Percentiles rank a stretch among this genome's conserved stretches.
These are phyloP conservation scores for Alternaria incomplexa DNA, from an alignment of 2,329 filamentous ascomycete genomes.

Conservation along the genomic window DNA sequence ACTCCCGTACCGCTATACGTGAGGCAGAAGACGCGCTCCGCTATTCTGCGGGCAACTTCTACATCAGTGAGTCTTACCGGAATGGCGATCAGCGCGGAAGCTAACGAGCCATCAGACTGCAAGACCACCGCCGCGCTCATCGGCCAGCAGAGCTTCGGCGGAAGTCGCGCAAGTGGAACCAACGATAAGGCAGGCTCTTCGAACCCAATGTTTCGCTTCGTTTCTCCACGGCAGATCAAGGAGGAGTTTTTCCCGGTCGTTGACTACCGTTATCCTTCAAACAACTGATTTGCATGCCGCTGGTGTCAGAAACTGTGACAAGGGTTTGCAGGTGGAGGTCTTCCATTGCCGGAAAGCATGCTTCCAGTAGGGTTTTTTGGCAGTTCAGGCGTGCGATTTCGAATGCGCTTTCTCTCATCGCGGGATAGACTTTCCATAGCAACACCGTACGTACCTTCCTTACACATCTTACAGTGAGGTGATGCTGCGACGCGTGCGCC, in stretches of 20 bases:
- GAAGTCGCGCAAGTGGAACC: conserved; percentile 59
- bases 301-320: neutral
- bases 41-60: conserved; percentile 80
- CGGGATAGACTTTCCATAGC: neutral
- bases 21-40: conserved; percentile 73
- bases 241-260: conserved; percentile 57
- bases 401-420: neutral
- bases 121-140: conserved; percentile 48
- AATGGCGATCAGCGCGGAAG: neutral
- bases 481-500: neutral
- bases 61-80: conserved; percentile 62
- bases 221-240: conserved; percentile 60
- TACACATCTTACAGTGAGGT: neutral
- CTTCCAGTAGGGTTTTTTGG: neutral
- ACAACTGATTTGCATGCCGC: conserved; percentile 29
- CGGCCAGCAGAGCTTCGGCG: conserved; percentile 58
- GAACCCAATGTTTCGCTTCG: conserved; percentile 59
- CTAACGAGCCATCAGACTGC: conserved; percentile 21
- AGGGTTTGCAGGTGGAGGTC: neutral
- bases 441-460: neutral
- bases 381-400: neutral
- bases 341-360: neutral
- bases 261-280: conserved; percentile 59
- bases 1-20: conserved; percentile 68
- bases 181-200: conserved; percentile 63